Conservation (phyloP, 176 grass and related monocot genomes). For the Eragrostis curvula region DNA sequence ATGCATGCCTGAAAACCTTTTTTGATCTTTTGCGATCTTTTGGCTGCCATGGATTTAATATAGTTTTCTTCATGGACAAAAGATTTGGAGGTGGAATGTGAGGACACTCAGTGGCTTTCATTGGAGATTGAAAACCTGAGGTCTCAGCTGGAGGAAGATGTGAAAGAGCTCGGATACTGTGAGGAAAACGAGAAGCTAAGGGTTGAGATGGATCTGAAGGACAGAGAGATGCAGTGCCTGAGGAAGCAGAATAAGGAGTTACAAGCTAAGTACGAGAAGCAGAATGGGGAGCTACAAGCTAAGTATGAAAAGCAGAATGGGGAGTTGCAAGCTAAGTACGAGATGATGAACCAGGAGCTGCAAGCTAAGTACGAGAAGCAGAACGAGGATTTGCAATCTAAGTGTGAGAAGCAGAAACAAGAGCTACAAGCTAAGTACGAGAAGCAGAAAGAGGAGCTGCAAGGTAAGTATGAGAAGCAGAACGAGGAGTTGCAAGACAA, state of each 20-base stretch:
- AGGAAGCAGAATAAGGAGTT: background rate
- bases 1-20: background rate
- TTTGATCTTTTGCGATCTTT: background rate
- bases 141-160: constrained; percentile 12
- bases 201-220: background rate
- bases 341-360: too few relatives aligned
- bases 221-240: too few relatives aligned
- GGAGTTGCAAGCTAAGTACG: background rate
- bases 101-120: background rate
- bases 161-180: background rate
- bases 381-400: background rate
- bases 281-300: background rate
- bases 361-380: background rate
- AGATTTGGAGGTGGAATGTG: background rate
- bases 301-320: background rate
- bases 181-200: too few relatives aligned
- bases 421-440: background rate
- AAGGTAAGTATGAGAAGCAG: background rate
- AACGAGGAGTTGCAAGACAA: background rate
- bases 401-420: too few relatives aligned
- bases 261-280: background rate
- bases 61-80: background rate
- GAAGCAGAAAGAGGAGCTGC: background rate
- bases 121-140: constrained; percentile 2
- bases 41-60: background rate